Percentiles rank a stretch among this genome's conserved stretches.
phyloP scores from a whole-genome alignment of 1,284 basidiomycete species.

The Ceratobasidium sp. region DNA sequence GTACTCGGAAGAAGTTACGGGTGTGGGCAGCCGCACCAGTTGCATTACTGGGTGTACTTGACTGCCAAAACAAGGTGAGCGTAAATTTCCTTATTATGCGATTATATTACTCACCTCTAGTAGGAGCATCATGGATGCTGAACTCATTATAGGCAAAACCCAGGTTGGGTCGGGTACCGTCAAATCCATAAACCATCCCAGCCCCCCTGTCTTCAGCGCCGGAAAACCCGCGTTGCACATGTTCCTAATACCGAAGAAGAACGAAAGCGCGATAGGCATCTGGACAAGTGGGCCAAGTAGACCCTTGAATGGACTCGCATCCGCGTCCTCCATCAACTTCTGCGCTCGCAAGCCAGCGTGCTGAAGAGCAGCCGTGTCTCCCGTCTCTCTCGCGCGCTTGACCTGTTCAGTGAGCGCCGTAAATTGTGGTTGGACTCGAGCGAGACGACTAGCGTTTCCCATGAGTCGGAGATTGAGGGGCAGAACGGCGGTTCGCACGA shows the following conservation, averaged over 20 bases:
- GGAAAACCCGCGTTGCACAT: constrained; percentile 78
- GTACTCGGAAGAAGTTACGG: constrained; percentile 75
- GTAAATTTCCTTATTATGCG: constrained; percentile 50
- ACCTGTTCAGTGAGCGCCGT: constrained; percentile 65
- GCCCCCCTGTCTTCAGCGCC: constrained; percentile 81
- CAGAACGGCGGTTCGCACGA: constrained; percentile 75
- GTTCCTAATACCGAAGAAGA: constrained; percentile 85
- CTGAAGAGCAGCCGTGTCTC: constrained; percentile 68
- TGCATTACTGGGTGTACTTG: constrained; percentile 56
- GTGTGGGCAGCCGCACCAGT: constrained; percentile 70
- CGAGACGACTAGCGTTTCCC: constrained; percentile 76
- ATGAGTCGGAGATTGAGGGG: constrained; percentile 75
- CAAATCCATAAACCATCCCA: constrained; percentile 81
- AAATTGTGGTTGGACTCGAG: constrained; percentile 70
- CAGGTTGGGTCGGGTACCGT: constrained; percentile 82
- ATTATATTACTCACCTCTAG: constrained; percentile 64
- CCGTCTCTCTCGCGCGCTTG: constrained; percentile 57
- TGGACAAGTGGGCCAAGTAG: constrained; percentile 75
- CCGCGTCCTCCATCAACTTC: constrained; percentile 74
- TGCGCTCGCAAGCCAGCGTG: constrained; percentile 66
- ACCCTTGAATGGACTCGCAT: constrained; percentile 71
- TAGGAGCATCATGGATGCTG: constrained; percentile 75
- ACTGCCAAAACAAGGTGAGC: constrained; percentile 63
- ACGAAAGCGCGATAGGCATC: constrained; percentile 80
- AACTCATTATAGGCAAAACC: constrained; percentile 75